A percentile compares a stretch with the other conserved stretches of the same genome.
These are phyloP conservation scores for Hemileccinum impolitum DNA, from an alignment of 768 basidiomycete species.

Conservation along the genomic window DNA sequence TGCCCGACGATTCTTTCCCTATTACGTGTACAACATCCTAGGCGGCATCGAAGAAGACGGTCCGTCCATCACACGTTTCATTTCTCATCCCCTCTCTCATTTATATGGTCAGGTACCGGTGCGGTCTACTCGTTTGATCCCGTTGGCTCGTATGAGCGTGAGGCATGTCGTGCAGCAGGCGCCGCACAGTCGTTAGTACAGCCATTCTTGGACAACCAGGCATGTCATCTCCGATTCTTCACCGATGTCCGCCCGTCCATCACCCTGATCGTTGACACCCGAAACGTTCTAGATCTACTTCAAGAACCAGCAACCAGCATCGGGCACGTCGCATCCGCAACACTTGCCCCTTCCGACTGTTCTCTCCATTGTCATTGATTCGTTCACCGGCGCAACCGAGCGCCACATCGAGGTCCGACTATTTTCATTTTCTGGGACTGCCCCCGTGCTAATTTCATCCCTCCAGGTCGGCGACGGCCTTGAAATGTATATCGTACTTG, in stretches of 20 bases:
- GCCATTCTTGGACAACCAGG: constrained; percentile 98
- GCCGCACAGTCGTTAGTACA: constrained; percentile 93
- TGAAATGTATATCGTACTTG: constrained; percentile 85
- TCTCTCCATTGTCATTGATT: constrained; percentile 86
- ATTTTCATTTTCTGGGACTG: constrained; percentile 2
- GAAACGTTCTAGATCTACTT: constrained; percentile 77
- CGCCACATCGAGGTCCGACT: constrained; percentile 87
- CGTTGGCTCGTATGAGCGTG: constrained; percentile 96
- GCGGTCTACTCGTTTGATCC: constrained; percentile 99
- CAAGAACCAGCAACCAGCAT: constrained; percentile 85
- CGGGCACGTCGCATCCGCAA: constrained; percentile 68
- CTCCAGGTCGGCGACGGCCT: constrained; percentile 89
- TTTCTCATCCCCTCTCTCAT: constrained; percentile 3
- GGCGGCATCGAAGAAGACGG: constrained; percentile 97
- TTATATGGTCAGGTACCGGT: constrained; percentile 64
- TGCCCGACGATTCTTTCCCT: constrained; percentile 94
- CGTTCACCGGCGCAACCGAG: constrained; percentile 96
- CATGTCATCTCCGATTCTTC: constrained; percentile 51
- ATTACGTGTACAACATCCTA: constrained; percentile 95
- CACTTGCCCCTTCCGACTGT: constrained; percentile 82
- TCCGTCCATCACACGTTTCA: constrained; percentile 36
- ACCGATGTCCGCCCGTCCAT: constrained; percentile 42
- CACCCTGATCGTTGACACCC: constrained; percentile 13
- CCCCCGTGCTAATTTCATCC: constrained; percentile 4
- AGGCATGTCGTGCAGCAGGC: constrained; percentile 94